Percentiles rank a stretch among this genome's conserved stretches.
phyloP scores from a whole-genome alignment of 2,329 filamentous ascomycete genomes.

The Aureobasidium zeae region DNA sequence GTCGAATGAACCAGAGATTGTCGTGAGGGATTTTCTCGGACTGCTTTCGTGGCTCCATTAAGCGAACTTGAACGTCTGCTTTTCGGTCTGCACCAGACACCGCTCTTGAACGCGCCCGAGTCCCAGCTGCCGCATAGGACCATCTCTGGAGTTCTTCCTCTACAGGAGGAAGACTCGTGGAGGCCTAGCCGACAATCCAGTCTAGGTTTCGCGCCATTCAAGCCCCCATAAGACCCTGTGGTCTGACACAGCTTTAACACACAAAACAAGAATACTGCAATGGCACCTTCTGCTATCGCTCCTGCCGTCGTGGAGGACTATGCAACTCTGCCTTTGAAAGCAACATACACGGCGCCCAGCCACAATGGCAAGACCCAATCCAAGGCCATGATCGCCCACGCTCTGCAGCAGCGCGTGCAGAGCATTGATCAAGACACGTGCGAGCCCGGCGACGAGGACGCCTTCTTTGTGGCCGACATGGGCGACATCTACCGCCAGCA shows the following conservation, averaged over 20 bases:
- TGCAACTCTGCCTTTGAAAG: constrained; percentile 32
- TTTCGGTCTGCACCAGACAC: constrained; percentile 34
- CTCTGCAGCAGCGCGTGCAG: constrained; percentile 76
- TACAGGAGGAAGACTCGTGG: constrained; percentile 98
- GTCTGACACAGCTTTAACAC: constrained; percentile 18
- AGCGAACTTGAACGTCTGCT: constrained; percentile 34
- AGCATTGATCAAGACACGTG: constrained; percentile 79
- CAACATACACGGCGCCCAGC: constrained; percentile 16
- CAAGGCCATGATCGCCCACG: constrained; percentile 77
- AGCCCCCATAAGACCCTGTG: constrained; percentile 74
- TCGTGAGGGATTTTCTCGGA: constrained; percentile 5
- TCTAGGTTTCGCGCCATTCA: constrained; percentile 84
- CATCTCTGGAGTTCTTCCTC: constrained; percentile 97
- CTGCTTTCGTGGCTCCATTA: constrained; percentile 29
- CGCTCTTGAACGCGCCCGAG: constrained; percentile 49
- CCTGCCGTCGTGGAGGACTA: constrained; percentile 34
- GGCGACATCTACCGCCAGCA: constrained; percentile 99
- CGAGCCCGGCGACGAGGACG: constrained; percentile 87
- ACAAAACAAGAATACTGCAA: constrained; percentile 44
- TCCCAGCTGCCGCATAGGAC: constrained; percentile 99
- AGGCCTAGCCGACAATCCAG: constrained; percentile 82
- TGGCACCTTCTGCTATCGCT: constrained; percentile 61
- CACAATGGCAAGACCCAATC: constrained; percentile 46
- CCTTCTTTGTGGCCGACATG: constrained; percentile 96
- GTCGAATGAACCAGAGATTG: neutral